A percentile compares a stretch with the other conserved stretches of the same genome.
Evolutionary conservation across 352 stramenopile genomes (phyloP).

Genomic region (Globisporangium acanthophoron): DNA sequence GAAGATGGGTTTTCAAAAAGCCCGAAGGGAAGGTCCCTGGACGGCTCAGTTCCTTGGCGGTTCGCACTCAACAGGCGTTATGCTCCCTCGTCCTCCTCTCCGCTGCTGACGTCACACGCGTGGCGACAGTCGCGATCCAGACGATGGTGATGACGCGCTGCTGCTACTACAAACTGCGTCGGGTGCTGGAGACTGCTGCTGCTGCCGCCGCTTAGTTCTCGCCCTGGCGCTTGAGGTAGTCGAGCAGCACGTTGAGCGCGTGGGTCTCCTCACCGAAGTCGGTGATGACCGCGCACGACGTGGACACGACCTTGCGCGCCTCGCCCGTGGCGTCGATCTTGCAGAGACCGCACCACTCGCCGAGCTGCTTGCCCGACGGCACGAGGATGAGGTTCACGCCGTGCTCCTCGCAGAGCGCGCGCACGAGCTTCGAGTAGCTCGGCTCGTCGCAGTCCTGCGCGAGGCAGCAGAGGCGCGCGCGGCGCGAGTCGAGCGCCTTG

Average conservation of each 20-base stretch:
- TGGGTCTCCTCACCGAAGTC: constrained; percentile 99
- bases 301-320: constrained; percentile 98
- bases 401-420: constrained; percentile 92
- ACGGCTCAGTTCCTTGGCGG: constrained; percentile 6
- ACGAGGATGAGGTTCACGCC: constrained; percentile 93
- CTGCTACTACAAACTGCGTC: background rate
- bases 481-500: constrained; percentile 98
- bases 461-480: constrained; percentile 98
- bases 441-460: constrained; percentile 99
- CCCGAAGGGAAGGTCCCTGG: constrained; percentile 30
- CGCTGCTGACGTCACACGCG: background rate
- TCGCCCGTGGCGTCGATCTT: constrained; percentile 98
- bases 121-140: background rate
- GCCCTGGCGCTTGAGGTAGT: constrained; percentile 97
- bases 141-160: background rate
- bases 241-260: constrained; percentile 96
- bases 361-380: constrained; percentile 95
- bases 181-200: background rate
- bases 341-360: constrained; percentile 98
- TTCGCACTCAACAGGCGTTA: constrained; percentile 2
- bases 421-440: constrained; percentile 99
- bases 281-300: constrained; percentile 97
- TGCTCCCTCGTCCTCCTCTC: background rate
- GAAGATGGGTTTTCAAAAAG: constrained; percentile 24
- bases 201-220: constrained; percentile 66